Evolutionary conservation across 2,329 filamentous ascomycete species (phyloP).

Genomic region (Fusarium sulawesiense): DNA sequence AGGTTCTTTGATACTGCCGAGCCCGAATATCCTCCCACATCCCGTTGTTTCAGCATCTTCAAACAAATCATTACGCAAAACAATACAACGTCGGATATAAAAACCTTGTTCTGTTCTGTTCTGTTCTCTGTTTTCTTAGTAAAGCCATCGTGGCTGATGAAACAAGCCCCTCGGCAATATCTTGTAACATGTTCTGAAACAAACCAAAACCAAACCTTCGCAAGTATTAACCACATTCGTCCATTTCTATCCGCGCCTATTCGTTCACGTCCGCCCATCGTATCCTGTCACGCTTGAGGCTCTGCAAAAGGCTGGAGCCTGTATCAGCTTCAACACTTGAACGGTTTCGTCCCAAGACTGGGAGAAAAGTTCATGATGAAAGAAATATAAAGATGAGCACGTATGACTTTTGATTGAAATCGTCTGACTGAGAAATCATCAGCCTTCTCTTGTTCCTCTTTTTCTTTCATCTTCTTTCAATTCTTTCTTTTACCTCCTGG

Average conservation of each 20-base stretch:
- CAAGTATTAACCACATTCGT: neutral
- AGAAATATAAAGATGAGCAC: constrained; percentile 11
- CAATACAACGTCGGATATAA: neutral
- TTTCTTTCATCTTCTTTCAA: neutral
- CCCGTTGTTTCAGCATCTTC: constrained; percentile 4
- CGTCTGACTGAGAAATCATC: neutral
- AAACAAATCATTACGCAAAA: constrained; percentile 2
- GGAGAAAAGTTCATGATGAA: neutral
- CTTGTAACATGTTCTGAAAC: constrained; percentile 13
- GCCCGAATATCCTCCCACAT: constrained; percentile 1
- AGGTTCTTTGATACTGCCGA: neutral
- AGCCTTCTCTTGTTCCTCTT: neutral
- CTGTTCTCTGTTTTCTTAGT: neutral
- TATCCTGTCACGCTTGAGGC: neutral
- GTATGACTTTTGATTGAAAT: neutral
- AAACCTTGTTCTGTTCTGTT: neutral
- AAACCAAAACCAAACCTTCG: neutral
- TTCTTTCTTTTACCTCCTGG: constrained; percentile 18
- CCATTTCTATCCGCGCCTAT: neutral
- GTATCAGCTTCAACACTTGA: neutral
- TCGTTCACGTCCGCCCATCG: neutral
- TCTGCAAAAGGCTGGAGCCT: neutral
- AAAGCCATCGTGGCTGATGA: neutral
- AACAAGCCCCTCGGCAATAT: constrained; percentile 1
- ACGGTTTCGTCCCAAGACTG: constrained; percentile 4